Conservation (phyloP, 2,329 filamentous ascomycete genomes). For the Curvularia lunata region DNA sequence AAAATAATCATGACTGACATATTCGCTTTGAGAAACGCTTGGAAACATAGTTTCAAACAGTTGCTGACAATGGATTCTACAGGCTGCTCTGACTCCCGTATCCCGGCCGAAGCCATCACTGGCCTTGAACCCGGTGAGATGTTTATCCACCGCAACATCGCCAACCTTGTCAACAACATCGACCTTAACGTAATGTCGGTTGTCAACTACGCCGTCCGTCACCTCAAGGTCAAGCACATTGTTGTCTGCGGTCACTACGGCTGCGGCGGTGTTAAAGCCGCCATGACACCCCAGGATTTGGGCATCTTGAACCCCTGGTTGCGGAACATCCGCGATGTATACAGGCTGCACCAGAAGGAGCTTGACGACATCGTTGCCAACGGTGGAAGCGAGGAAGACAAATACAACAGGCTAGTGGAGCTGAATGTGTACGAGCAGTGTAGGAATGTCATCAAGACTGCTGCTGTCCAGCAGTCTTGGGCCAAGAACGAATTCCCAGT, state of each 20-base stretch:
- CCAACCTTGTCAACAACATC: conserved; percentile 49
- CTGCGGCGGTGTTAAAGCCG: conserved; percentile 71
- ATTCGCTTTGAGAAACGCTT: not conserved
- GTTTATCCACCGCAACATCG: conserved; percentile 47
- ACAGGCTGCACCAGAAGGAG: conserved; percentile 73
- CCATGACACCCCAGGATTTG: conserved; percentile 69
- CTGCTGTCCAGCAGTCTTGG: conserved; percentile 65
- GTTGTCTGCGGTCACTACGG: conserved; percentile 72
- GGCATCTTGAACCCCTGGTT: conserved; percentile 77
- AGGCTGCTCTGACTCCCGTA: conserved; percentile 51
- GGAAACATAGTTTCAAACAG: not conserved
- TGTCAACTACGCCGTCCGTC: conserved; percentile 50
- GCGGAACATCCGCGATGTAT: conserved; percentile 75
- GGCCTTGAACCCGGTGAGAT: conserved; percentile 46
- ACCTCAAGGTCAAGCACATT: conserved; percentile 67
- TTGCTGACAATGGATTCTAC: conserved; percentile 9
- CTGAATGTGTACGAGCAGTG: conserved; percentile 49
- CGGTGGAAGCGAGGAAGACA: conserved; percentile 30
- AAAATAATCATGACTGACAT: not conserved
- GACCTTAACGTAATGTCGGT: conserved; percentile 52
- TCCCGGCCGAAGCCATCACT: conserved; percentile 51
- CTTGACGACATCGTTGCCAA: conserved; percentile 57
- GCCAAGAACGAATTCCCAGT: conserved; percentile 68
- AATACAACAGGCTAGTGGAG: conserved; percentile 47
- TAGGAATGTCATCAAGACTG: conserved; percentile 52